Evolutionary conservation across 371 early-diverging fungal species (phyloP), one percentile per base, ranked within the genome.

Genomic region (Rhizomucor pusillus): DNA sequence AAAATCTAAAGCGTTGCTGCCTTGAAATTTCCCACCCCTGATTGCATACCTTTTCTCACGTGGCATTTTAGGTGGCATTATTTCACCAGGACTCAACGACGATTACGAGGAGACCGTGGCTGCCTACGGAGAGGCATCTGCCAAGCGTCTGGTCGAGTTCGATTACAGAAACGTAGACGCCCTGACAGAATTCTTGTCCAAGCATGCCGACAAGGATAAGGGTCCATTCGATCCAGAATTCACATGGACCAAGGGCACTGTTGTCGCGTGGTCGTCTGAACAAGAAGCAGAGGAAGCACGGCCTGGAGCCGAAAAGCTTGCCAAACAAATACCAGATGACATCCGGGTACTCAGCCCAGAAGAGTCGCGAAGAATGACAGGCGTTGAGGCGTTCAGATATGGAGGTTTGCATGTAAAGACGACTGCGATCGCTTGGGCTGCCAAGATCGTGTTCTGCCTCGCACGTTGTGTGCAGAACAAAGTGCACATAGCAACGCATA

Each of bases 401-500:
- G 75, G 75, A 47, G 75, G 67, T 3, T 22, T 69, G n/a, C 68
- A 62, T 25, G 52, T 56, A 47, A 53, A 51, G 47, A 65, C 57
- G 11, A 73, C 66, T 3, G 72, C 58, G 14, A 60, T 73, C 6
- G 50, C 73, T n/a, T 64, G 74, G 63, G 68, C 79, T 1, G 79
- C 78, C 29, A 53, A 62, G 34, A 65, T 81, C 43, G 77, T 75
- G 18, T 66, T 66, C 39, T 66, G 58, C 19, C 49, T 79, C 13
- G 66, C 69, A 14, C 59, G 63, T 41, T 53, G 60, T 18, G 62
- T 64, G 9, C 45, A 51, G 41, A 47, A 59, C 37, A 52, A 61
- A 48, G 55, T 51, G 10, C 55, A 48, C 22, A 40, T 65, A 34
- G 52, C 52, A 11, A 67, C 59, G 0, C 48, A 58, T 34, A 58